Base-by-base conservation (phyloP, 2,329 filamentous ascomycete species). In the Thelonectria rubi region DNA sequence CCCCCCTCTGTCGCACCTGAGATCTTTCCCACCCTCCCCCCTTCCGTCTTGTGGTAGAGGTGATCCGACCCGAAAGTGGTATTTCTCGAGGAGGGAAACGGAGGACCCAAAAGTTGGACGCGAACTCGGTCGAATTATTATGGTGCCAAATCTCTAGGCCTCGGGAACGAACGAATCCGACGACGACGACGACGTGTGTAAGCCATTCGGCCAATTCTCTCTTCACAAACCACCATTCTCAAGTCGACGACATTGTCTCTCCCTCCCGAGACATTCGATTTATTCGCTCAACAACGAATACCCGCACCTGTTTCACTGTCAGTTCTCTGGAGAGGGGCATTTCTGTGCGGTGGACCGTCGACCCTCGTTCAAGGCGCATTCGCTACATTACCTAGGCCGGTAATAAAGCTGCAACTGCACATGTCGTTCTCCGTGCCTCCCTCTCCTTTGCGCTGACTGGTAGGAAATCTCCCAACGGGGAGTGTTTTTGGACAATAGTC, bases 401-500 rank as follows among this genome's bases (percentile, higher is more conserved):
- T 24, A 24, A 45, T 32, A 15, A 20, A 37, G 50, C 32, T 48
- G n/a, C 34, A n/a, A 49, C 37, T 40, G 26, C 69, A 70, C 59
- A 71, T 71, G 69, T 70, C 62, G 51, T 50, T 60, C 63, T 53
- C 63, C 66, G 55, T 34, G 34, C 48, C 66, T n/a, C 54, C 55
- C 55, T 53, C 53, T 49, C 61, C 61, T 58, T 61, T 64, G 45
- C 47, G 52, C 60, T 68, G 66, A 70, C 66, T 21, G 52, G 58
- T 42, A 70, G 53, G 65, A 66, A 50, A n/a, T 34, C 60, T 56
- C 59, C 69, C 51, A 58, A 46, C 26, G 64, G 69, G 66, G 62
- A 55, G 55, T 50, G n/a, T 39, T n/a, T 43, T 46, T 30, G 26
- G 62, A 58, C 61, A 12, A 24, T 34, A 15, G n/a, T 34, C 45